phyloP scores from a whole-genome alignment of 108 stramenopile species.

The Cafeteria roenbergensis region DNA sequence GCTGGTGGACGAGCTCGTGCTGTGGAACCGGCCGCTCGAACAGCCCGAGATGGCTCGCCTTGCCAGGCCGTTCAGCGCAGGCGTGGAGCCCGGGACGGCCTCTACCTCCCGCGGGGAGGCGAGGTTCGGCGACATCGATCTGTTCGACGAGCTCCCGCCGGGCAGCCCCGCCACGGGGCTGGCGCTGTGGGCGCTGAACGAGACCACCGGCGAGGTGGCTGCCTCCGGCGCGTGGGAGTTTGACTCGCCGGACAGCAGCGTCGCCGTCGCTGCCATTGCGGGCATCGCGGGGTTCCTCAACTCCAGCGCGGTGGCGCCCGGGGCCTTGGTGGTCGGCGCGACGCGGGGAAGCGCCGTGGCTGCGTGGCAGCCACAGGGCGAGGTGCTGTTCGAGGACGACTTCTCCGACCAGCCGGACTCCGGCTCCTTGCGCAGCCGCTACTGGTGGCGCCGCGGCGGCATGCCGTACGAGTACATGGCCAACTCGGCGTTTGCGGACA shows the following conservation, averaged over 20 bases:
- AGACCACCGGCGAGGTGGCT: not conserved
- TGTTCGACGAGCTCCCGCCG: too few relatives aligned
- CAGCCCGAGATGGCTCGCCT: too few relatives aligned
- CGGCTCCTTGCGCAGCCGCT: not conserved
- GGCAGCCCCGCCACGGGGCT: too few relatives aligned
- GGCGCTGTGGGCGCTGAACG: not conserved
- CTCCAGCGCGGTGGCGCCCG: not conserved
- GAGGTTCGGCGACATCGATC: too few relatives aligned
- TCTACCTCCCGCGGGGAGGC: too few relatives aligned
- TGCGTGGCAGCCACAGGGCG: too few relatives aligned
- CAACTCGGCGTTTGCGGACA: too few relatives aligned
- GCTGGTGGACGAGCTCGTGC: too few relatives aligned
- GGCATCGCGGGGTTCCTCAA: not conserved
- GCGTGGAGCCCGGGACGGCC: too few relatives aligned
- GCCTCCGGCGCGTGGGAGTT: not conserved
- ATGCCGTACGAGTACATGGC: not conserved
- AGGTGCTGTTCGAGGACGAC: not conserved
- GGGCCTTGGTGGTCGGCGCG: not conserved
- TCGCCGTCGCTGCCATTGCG: not conserved
- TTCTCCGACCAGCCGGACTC: not conserved
- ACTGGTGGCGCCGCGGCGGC: not conserved
- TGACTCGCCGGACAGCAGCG: not conserved
- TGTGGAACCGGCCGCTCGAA: too few relatives aligned
- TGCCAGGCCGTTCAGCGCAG: too few relatives aligned
- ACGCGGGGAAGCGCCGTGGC: too few relatives aligned